Evolutionary conservation across 352 stramenopile genomes (phyloP).

Genomic region (Pythium coloratum): DNA sequence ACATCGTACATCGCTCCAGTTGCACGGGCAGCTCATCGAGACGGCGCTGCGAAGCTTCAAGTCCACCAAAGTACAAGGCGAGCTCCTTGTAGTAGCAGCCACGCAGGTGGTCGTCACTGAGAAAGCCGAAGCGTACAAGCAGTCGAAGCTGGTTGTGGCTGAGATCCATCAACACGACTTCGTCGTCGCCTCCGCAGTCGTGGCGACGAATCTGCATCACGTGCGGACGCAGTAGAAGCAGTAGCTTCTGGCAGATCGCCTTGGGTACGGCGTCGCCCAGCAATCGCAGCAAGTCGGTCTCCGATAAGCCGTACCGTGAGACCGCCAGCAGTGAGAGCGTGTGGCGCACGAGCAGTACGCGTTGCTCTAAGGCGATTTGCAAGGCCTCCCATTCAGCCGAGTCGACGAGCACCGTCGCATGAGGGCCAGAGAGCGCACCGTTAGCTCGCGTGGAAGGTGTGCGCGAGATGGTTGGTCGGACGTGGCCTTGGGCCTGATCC

Average conservation of each 20-base stretch:
- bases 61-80: constrained; percentile 69
- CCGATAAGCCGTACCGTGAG: constrained; percentile 66
- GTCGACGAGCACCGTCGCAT: constrained; percentile 9
- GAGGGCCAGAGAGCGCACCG: neutral
- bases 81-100: constrained; percentile 75
- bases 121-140: constrained; percentile 69
- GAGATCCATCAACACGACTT: constrained; percentile 67
- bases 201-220: constrained; percentile 68
- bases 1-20: constrained; percentile 69
- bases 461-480: constrained; percentile 9
- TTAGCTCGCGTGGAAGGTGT: constrained; percentile 15
- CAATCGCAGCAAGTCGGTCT: constrained; percentile 60
- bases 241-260: constrained; percentile 39
- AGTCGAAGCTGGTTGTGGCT: constrained; percentile 79
- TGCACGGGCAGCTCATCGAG: constrained; percentile 82
- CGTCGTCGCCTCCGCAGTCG: constrained; percentile 40
- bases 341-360: constrained; percentile 67
- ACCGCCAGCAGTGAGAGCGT: constrained; percentile 71
- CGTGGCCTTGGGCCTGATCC: neutral
- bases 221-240: constrained; percentile 56
- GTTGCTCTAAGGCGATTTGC: constrained; percentile 59
- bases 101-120: constrained; percentile 64
- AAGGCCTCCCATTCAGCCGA: constrained; percentile 53
- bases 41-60: constrained; percentile 70
- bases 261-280: constrained; percentile 51